Percentiles rank a stretch among this genome's conserved stretches.
These are phyloP conservation scores for Phytopythium chamaehyphon DNA, from an alignment of 352 stramenopile genomes.

Conservation along the genomic window DNA sequence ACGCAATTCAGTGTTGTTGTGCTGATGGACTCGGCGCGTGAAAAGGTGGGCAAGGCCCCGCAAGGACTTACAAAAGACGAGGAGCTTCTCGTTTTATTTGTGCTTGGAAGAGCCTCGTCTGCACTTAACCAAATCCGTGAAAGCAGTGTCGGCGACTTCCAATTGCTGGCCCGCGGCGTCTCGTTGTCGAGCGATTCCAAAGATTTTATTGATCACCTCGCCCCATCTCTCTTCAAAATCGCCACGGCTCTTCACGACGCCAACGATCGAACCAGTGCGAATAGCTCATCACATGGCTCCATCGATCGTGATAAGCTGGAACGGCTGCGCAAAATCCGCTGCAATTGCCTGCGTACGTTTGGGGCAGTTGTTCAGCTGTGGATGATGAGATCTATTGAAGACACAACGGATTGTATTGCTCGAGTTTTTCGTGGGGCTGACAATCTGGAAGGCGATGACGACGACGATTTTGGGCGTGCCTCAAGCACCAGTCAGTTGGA, in stretches of 20 bases:
- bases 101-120: constrained; percentile 8
- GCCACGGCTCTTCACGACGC: constrained; percentile 4
- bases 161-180: constrained; percentile 10
- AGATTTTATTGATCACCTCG: constrained; percentile 16
- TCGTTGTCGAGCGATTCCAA: constrained; percentile 12
- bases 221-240: constrained; percentile 13
- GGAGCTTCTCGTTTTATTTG: constrained; percentile 16
- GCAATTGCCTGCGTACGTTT: constrained; percentile 13
- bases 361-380: constrained; percentile 12
- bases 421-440: constrained; percentile 8
- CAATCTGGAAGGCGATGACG: constrained; percentile 6
- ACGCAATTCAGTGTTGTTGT: constrained; percentile 11
- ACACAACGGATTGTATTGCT: constrained; percentile 15
- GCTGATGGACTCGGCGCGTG: constrained; percentile 8
- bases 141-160: constrained; percentile 5
- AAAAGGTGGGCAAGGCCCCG: constrained; percentile 4
- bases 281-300: not conserved
- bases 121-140: constrained; percentile 12
- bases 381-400: constrained; percentile 15
- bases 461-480: constrained; percentile 14
- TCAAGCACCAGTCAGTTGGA: constrained; percentile 12
- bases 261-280: not conserved
- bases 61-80: constrained; percentile 13
- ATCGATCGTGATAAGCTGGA: constrained; percentile 1
- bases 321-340: constrained; percentile 7